Percentiles rank a stretch among this genome's conserved stretches.
Evolutionary conservation across 2,329 filamentous ascomycete genomes (phyloP).

Genomic region (Colletotrichum caudatum): DNA sequence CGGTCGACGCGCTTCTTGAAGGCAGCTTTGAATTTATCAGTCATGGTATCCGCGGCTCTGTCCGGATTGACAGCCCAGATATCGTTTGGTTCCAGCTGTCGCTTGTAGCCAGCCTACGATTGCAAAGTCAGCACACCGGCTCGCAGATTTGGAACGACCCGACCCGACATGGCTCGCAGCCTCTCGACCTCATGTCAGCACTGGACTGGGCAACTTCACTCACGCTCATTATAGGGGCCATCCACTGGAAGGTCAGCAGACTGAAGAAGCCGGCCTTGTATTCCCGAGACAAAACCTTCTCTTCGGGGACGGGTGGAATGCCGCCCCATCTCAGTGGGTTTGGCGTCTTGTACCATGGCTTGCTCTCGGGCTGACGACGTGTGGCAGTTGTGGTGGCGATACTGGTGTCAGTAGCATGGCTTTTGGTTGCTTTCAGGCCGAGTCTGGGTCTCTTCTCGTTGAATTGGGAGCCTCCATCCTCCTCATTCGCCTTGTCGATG

Average conservation of each 20-base stretch:
- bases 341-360: slow-evolving; percentile 72
- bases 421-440: slow-evolving; percentile 58
- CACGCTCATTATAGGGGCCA: slow-evolving; percentile 85
- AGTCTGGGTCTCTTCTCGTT: slow-evolving; percentile 35
- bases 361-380: slow-evolving; percentile 51
- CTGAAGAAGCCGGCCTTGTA: slow-evolving; percentile 81
- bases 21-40: slow-evolving; percentile 72
- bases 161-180: neutral
- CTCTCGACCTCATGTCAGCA: neutral
- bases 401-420: slow-evolving; percentile 66
- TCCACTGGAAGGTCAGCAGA: slow-evolving; percentile 87
- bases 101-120: slow-evolving; percentile 81
- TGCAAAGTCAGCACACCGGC: neutral
- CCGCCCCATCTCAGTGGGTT: slow-evolving; percentile 73
- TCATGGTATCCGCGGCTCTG: slow-evolving; percentile 77
- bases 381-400: slow-evolving; percentile 57
- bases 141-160: neutral
- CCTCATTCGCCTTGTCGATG: slow-evolving; percentile 36
- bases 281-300: slow-evolving; percentile 72
- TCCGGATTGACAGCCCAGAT: slow-evolving; percentile 90
- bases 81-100: slow-evolving; percentile 84
- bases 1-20: slow-evolving; percentile 76
- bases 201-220: slow-evolving; percentile 48
- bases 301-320: slow-evolving; percentile 67
- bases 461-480: slow-evolving; percentile 9